Evolutionary conservation across 306 rosid species (phyloP), one percentile per base, ranked within the genome.

Genomic region (Cicer chorassanicum): DNA sequence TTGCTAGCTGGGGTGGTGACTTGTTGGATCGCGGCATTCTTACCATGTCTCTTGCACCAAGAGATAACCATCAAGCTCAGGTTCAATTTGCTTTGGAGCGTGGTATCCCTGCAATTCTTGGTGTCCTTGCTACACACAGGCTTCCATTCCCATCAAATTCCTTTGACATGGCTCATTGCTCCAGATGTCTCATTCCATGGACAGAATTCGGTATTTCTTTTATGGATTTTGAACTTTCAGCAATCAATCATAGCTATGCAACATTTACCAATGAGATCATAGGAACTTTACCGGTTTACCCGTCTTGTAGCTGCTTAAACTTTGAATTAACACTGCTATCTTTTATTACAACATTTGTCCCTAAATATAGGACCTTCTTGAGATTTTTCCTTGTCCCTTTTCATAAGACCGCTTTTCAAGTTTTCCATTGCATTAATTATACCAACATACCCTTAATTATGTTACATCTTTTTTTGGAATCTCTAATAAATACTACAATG

Each of bases 1-100:
- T 95, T 84, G 99, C 99, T 82, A 95, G 98, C 81, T 95, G 99
- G 99, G 99, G 99, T 45, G 99, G 98, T 34, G 97, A 95, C 86
- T 84, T 95, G 84, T 74, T 95, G 53, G 98, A 95, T 69, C 97
- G 98, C 9, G 97, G 98, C 59, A 89, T 95, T 12, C 86, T 95
- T 11, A 90, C 99, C 0, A 63, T 95, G 66, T 95, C 99, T 75
- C 93, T 95, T 38, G 99, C 99, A 9, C 99, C 99, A 39, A 95
- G 99, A 87, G 99, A 95, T 77, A 95, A 95, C 85, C 99, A 95
- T 77, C 91, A 95, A 87, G 99, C 99, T 82, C 99, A 95, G 87
- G 98, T 95, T 73, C 99, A 95, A 80, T 95, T 95, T 55, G 99
- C 99, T 18, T 82, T 95, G 73, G 99, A 95, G 82, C 98, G 99